These are phyloP conservation scores for Cladosporium sp. DNA, from an alignment of 2,329 filamentous ascomycete species.

Conservation along the genomic window DNA sequence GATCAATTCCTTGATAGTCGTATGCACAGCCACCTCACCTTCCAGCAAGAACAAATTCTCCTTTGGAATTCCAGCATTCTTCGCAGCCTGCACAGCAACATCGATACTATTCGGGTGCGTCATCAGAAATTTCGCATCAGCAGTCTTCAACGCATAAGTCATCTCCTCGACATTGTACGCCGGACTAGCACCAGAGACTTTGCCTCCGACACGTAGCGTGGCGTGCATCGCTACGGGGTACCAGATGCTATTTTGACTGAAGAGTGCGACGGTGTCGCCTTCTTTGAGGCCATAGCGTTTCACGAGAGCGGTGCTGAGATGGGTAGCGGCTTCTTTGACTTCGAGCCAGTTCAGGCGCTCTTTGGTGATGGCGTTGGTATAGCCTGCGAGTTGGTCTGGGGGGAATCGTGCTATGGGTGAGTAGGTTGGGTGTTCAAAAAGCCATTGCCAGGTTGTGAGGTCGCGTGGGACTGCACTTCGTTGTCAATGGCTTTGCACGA, in stretches of 20 bases:
- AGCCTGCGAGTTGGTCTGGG: conserved; percentile 49
- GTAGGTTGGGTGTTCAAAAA: conserved; percentile 56
- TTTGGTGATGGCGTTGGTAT: conserved; percentile 60
- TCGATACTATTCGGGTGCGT: conserved; percentile 57
- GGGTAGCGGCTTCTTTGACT: conserved; percentile 58
- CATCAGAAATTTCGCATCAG: conserved; percentile 58
- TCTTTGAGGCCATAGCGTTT: conserved; percentile 55
- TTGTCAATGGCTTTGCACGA: conserved; percentile 11
- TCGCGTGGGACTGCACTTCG: conserved; percentile 51
- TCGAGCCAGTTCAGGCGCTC: conserved; percentile 60
- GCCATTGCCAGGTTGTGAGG: conserved; percentile 61
- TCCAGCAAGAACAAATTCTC: conserved; percentile 59
- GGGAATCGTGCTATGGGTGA: conserved; percentile 49
- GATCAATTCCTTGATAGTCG: conserved; percentile 49
- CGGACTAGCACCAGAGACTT: conserved; percentile 63
- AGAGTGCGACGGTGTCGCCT: conserved; percentile 61
- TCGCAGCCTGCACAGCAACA: conserved; percentile 56
- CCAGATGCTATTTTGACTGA: conserved; percentile 66
- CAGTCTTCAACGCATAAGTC: conserved; percentile 62
- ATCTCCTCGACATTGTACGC: conserved; percentile 70
- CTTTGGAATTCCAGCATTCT: conserved; percentile 54
- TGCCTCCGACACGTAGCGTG: conserved; percentile 54
- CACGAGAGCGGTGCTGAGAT: conserved; percentile 61
- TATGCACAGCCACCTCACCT: conserved; percentile 53
- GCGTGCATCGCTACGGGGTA: conserved; percentile 65